Conservation (phyloP, 306 rosid genomes). For the Cicer yamashitae region DNA sequence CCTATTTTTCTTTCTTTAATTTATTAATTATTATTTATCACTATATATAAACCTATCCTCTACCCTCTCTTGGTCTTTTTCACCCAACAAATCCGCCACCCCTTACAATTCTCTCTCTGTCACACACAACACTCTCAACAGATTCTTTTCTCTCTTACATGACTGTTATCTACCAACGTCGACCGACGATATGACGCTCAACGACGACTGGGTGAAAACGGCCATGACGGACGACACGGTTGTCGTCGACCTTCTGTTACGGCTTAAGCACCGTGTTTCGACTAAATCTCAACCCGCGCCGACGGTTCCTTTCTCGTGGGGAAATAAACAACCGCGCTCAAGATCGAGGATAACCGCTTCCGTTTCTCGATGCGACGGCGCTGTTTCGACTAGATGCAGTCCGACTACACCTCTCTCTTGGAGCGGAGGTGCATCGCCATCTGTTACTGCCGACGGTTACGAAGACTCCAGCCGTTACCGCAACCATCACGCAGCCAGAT, state of each 20-base stretch:
- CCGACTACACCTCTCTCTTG: constrained; percentile 96
- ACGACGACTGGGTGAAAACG: constrained; percentile 68
- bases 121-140: constrained; percentile 7
- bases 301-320: constrained; percentile 56
- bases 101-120: neutral
- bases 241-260: constrained; percentile 73
- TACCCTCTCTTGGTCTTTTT: constrained; percentile 33
- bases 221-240: constrained; percentile 76
- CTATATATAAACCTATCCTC: constrained; percentile 44
- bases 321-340: constrained; percentile 64
- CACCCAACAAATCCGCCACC: constrained; percentile 56
- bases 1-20: neutral
- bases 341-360: constrained; percentile 51
- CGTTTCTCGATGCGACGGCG: constrained; percentile 58
- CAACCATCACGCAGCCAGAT: constrained; percentile 62
- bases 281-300: constrained; percentile 43
- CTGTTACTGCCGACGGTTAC: constrained; percentile 73
- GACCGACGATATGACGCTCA: constrained; percentile 37
- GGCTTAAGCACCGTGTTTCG: constrained; percentile 58
- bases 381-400: constrained; percentile 74
- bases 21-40: neutral
- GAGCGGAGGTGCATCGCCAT: constrained; percentile 84
- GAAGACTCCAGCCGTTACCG: constrained; percentile 64
- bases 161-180: neutral
- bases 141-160: constrained; percentile 36